Conservation (phyloP, 2,329 filamentous ascomycete species). For the Aspergillus ibericus region DNA sequence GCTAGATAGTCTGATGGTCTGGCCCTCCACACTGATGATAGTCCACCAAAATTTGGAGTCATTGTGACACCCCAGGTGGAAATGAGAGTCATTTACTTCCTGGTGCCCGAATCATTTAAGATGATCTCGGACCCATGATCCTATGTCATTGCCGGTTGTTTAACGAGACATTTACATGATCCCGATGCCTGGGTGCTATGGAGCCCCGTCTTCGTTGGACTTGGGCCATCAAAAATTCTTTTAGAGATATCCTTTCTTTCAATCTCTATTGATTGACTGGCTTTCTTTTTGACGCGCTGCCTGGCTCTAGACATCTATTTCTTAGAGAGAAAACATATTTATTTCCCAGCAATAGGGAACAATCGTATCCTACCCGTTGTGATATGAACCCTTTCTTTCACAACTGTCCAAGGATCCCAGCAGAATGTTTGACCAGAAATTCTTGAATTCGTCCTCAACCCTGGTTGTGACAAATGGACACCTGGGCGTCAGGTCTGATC, state of each 20-base stretch:
- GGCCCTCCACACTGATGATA: slow-evolving; percentile 12
- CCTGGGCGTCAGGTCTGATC: slow-evolving; percentile 14
- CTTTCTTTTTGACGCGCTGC: not conserved
- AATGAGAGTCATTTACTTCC: not conserved
- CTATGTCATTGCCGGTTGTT: not conserved
- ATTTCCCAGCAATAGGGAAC: not conserved
- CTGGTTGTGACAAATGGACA: slow-evolving; percentile 12
- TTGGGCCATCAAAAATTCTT: not conserved
- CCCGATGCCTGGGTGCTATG: not conserved
- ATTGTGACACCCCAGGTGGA: not conserved
- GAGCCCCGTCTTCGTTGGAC: not conserved
- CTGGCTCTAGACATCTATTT: not conserved
- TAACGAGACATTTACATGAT: not conserved
- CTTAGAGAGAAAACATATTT: not conserved
- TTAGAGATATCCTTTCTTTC: not conserved
- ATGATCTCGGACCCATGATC: not conserved
- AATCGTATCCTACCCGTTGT: slow-evolving; percentile 8
- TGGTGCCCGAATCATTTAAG: slow-evolving; percentile 1
- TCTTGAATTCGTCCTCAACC: slow-evolving; percentile 13
- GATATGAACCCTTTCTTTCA: not conserved
- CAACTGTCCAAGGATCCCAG: not conserved
- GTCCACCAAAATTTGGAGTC: slow-evolving; percentile 8
- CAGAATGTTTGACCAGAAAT: slow-evolving; percentile 13
- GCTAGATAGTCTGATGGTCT: not conserved
- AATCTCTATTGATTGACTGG: not conserved